A percentile compares a stretch with the other conserved stretches of the same genome.
Evolutionary conservation across 129 eudicot genomes (phyloP).

Genomic region (Chrysanthemum seticuspe): DNA sequence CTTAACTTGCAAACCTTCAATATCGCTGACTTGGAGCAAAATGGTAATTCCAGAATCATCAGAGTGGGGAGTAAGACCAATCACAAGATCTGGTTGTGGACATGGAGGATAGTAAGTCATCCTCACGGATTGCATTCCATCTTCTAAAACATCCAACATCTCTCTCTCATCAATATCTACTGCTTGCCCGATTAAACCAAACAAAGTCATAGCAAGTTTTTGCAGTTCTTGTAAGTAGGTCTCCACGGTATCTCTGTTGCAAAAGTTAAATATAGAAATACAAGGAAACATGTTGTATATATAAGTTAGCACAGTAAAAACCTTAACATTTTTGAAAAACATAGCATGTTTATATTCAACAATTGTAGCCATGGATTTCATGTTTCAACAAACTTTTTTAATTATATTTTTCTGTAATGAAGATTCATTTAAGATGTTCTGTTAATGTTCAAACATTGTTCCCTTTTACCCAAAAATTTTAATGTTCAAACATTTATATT

Average conservation of each 20-base stretch:
- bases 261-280: background rate
- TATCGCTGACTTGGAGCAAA: slow-evolving; percentile 47
- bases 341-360: background rate
- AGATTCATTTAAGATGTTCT: slow-evolving; percentile 35
- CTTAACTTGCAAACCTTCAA: slow-evolving; percentile 56
- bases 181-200: slow-evolving; percentile 47
- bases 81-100: slow-evolving; percentile 55
- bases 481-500: slow-evolving; percentile 3
- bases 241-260: slow-evolving; percentile 50
- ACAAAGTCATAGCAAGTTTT: slow-evolving; percentile 36
- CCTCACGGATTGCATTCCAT: slow-evolving; percentile 60
- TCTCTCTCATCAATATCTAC: slow-evolving; percentile 40
- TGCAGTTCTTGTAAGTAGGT: slow-evolving; percentile 43
- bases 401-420: no score
- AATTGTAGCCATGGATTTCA: no score
- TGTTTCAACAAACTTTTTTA: no score
- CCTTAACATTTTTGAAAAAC: background rate
- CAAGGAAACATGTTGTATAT: no score
- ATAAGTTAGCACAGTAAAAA: background rate
- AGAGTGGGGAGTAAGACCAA: slow-evolving; percentile 59
- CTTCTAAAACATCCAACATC: slow-evolving; percentile 37
- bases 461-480: background rate
- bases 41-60: slow-evolving; percentile 57
- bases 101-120: slow-evolving; percentile 71
- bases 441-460: slow-evolving; percentile 24